phyloP scores from a whole-genome alignment of 2,329 filamentous ascomycete genomes.

The Chalaropsis thielavioides region DNA sequence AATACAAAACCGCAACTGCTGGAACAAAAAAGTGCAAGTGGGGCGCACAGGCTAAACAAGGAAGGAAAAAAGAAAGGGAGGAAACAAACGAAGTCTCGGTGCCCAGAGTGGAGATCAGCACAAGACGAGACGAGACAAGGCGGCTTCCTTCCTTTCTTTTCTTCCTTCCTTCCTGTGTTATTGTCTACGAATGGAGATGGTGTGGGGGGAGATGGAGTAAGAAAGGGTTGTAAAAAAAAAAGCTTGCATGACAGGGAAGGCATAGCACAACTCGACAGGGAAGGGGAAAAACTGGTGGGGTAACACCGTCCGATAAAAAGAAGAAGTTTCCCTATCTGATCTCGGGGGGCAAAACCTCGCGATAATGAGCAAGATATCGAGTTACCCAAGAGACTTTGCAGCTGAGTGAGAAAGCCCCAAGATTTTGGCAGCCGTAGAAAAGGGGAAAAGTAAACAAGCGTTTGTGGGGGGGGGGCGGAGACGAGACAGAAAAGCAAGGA shows the following conservation, averaged over 20 bases:
- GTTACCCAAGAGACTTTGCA: background rate
- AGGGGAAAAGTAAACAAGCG: too few species aligned
- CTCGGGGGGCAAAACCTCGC: background rate
- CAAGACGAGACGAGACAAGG: background rate
- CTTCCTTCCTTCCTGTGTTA: slow-evolving; percentile 1
- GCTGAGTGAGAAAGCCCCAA: background rate
- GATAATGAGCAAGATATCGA: background rate
- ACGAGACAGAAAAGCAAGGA: background rate
- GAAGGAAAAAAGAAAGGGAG: background rate
- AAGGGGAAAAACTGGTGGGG: background rate
- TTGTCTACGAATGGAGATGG: background rate
- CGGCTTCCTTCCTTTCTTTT: background rate
- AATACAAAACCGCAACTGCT: background rate
- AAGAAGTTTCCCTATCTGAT: background rate
- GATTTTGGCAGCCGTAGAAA: too few species aligned
- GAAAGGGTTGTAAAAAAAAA: background rate
- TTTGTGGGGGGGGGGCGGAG: background rate
- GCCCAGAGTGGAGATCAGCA: background rate
- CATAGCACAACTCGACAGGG: too few species aligned
- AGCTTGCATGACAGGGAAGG: background rate
- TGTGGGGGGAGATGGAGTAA: background rate
- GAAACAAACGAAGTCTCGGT: background rate
- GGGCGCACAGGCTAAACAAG: background rate
- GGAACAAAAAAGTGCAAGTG: background rate
- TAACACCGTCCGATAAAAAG: background rate